Evolutionary conservation across 73 alveolate species (phyloP), one percentile per base, ranked within the genome.

Genomic region (Paramecium pentaurelia): DNA sequence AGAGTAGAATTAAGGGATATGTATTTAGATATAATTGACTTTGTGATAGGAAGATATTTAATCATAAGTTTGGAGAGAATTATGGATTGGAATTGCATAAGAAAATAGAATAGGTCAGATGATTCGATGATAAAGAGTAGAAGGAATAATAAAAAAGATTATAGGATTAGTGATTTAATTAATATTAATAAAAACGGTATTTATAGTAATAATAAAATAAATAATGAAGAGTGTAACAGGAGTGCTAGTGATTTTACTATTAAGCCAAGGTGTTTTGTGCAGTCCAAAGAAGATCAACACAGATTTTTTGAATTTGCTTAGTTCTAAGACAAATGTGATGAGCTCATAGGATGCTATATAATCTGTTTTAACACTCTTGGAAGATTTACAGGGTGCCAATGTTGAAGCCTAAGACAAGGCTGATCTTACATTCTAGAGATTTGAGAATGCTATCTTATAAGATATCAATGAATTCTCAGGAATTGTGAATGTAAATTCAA

Each of bases 381-480:
- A 36, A 18, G 88, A 75, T 34, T 75, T 75, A 36, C 16, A 38
- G 6, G 88, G 88, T 7, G 88, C 88, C 11, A 75, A 75, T 18
- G 40, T 75, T 12, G 88, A 75, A 75, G 58, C 88, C 7, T 38
- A 75, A 75, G 88, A 75, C 18, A 75, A 75, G 68, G 88, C 88
- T 1, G 88, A 75, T 38, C 47, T 75, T 42, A 75, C 88, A 37
- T 75, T 36, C 38, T 75, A 75, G 60, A 30, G 88, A 36, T 75
- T 75, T 38, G 88, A 75, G 47, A 22, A 75, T 30, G 88, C 88
- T 38, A 75, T 75, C 34, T 75, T 75, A 42, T 30, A 6, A 4
- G 88, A 75, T 75, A 75, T 75, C 36, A 75, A 75, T 38, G 88
- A 75, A 18, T 75, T 75, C 58, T 75, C 88, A 34, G 88, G 88